These are phyloP conservation scores for Manihot esculenta DNA, from an alignment of 441 rosid species.

Conservation along the genomic window DNA sequence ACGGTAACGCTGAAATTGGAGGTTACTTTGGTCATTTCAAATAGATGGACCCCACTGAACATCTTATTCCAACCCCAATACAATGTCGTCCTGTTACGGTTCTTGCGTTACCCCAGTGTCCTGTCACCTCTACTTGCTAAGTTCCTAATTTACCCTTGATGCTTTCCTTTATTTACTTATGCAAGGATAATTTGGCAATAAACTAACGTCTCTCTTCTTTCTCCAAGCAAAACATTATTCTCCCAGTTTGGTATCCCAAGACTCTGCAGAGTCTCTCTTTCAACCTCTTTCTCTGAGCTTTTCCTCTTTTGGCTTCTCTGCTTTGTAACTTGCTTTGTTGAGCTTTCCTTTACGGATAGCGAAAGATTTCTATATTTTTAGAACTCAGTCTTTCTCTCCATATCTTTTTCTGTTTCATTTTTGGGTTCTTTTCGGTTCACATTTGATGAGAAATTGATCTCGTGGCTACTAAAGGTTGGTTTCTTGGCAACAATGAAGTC, in stretches of 20 bases:
- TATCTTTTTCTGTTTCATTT: not conserved
- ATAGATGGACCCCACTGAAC: no score
- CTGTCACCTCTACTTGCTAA: not conserved
- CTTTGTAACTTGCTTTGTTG: slow-evolving; percentile 23
- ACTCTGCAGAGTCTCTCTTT: no score
- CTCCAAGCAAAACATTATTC: slow-evolving; percentile 11
- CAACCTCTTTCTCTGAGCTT: slow-evolving; percentile 12
- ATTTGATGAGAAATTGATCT: slow-evolving; percentile 32
- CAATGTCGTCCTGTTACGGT: slow-evolving; percentile 14
- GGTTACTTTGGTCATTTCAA: slow-evolving; percentile 16
- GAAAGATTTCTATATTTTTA: not conserved
- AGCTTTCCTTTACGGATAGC: slow-evolving; percentile 5
- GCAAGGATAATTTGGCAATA: not conserved
- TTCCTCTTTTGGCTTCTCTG: slow-evolving; percentile 22
- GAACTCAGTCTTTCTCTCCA: not conserved
- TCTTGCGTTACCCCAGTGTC: slow-evolving; percentile 2
- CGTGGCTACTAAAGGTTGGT: slow-evolving; percentile 21
- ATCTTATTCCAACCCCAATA: not conserved
- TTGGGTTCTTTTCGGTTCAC: slow-evolving; percentile 9
- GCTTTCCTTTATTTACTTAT: not conserved
- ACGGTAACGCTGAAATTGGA: slow-evolving; percentile 22
- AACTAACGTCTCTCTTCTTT: slow-evolving; percentile 12
- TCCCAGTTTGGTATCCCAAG: slow-evolving; percentile 46
- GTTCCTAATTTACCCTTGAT: slow-evolving; percentile 30
- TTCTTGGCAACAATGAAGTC: slow-evolving; percentile 58